A percentile compares a stretch with the other conserved stretches of the same genome.
Conservation (phyloP, 176 grass and related monocot species). For the Canna indica region DNA sequence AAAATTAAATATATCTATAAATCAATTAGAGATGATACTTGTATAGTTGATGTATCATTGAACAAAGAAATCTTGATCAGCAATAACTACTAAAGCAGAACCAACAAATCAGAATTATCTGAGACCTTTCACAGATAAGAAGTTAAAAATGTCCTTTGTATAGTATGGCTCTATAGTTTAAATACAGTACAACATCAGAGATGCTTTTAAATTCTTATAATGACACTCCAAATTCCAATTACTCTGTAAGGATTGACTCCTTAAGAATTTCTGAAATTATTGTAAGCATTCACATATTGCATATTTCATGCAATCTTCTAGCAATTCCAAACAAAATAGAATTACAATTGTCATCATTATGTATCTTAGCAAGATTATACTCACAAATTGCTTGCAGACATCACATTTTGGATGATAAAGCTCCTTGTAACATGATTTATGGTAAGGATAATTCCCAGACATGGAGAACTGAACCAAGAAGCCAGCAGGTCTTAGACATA, state of each 20-base stretch:
- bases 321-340: not conserved
- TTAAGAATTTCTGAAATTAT: too few relatives aligned
- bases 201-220: too few relatives aligned
- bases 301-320: too few relatives aligned
- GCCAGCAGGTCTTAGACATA: slow-evolving; percentile 12
- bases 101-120: not conserved
- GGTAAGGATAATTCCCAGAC: slow-evolving; percentile 71
- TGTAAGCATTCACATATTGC: too few relatives aligned
- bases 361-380: slow-evolving; percentile 10
- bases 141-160: too few relatives aligned
- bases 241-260: too few relatives aligned
- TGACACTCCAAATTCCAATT: too few relatives aligned
- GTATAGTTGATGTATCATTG: too few relatives aligned
- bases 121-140: too few relatives aligned
- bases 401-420: slow-evolving; percentile 92
- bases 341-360: not conserved
- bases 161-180: too few relatives aligned
- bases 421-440: slow-evolving; percentile 84
- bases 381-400: slow-evolving; percentile 95
- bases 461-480: slow-evolving; percentile 64
- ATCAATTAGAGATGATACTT: not conserved
- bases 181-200: too few relatives aligned
- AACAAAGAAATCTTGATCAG: not conserved
- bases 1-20: not conserved
- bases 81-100: not conserved